Evolutionary conservation across 768 basidiomycete species (phyloP).

Genomic region (Lactifluus subvellereus): DNA sequence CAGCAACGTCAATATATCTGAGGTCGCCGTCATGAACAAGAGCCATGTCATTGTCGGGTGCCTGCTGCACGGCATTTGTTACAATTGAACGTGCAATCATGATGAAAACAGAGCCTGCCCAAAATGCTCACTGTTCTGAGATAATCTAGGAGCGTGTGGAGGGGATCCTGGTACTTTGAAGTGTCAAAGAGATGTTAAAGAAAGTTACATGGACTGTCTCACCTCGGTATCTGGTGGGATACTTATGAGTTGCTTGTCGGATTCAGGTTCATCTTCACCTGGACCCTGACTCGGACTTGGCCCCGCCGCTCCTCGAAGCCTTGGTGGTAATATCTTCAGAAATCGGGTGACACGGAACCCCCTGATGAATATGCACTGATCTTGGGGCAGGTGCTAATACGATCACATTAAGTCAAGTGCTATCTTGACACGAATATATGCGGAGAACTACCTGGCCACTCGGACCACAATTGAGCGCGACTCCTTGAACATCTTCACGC

Average conservation of each 20-base stretch:
- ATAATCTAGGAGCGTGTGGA: too few species aligned
- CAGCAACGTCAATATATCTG: too few species aligned
- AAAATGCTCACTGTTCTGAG: too few species aligned
- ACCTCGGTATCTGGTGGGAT: background rate
- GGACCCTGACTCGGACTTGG: background rate
- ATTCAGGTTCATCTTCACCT: background rate
- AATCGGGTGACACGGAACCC: background rate
- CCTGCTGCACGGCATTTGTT: too few species aligned
- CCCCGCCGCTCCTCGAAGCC: background rate
- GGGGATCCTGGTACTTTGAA: too few species aligned
- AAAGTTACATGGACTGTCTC: background rate
- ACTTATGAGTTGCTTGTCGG: background rate
- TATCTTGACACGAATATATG: background rate
- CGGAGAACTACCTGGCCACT: background rate
- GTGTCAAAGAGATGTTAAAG: too few species aligned
- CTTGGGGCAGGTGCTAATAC: background rate
- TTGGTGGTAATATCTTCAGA: background rate
- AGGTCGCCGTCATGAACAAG: too few species aligned
- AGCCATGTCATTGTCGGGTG: too few species aligned
- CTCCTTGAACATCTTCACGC: background rate
- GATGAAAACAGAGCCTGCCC: too few species aligned
- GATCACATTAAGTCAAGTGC: background rate
- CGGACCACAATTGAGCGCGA: background rate
- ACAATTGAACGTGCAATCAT: too few species aligned
- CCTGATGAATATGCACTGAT: background rate